These are phyloP conservation scores for Penicillium salamii DNA, from an alignment of 495 filamentous ascomycete species.

Conservation along the genomic window DNA sequence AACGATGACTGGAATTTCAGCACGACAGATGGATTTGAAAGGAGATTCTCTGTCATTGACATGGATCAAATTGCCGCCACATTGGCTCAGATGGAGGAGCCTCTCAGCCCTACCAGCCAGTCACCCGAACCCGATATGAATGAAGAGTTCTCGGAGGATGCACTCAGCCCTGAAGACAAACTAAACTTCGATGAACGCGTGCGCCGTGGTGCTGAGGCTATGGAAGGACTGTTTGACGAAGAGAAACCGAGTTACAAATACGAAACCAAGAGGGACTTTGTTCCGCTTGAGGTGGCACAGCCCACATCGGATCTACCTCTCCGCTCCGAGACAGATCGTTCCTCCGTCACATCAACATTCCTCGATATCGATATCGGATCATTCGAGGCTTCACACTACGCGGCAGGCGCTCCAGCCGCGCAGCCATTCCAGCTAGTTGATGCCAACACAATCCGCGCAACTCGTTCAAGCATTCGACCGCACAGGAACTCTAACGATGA, in stretches of 20 bases:
- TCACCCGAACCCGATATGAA: conserved; percentile 18
- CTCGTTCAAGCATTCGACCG: conserved; percentile 39
- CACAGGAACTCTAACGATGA: conserved; percentile 38
- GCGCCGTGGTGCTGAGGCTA: conserved; percentile 44
- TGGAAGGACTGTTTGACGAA: conserved; percentile 49
- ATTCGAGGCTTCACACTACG: conserved; percentile 48
- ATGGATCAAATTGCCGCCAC: conserved; percentile 44
- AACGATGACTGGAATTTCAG: conserved; percentile 90
- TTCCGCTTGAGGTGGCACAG: conserved; percentile 34
- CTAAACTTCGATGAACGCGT: conserved; percentile 50
- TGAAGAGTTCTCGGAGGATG: conserved; percentile 23
- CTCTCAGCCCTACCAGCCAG: conserved; percentile 27
- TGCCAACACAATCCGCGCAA: conserved; percentile 50
- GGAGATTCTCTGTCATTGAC: conserved; percentile 48
- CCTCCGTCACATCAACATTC: conserved; percentile 47
- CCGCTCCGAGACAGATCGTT: conserved; percentile 46
- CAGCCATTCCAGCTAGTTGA: conserved; percentile 50
- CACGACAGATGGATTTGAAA: conserved; percentile 80
- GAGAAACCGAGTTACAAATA: conserved; percentile 46
- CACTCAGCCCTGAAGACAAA: conserved; percentile 38
- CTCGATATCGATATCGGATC: conserved; percentile 49
- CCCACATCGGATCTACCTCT: conserved; percentile 47
- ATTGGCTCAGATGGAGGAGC: conserved; percentile 36
- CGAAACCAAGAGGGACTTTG: conserved; percentile 47
- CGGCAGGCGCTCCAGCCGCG: conserved; percentile 39